phyloP scores from a whole-genome alignment of 2,329 filamentous ascomycete genomes.

The Colletotrichum sp. region DNA sequence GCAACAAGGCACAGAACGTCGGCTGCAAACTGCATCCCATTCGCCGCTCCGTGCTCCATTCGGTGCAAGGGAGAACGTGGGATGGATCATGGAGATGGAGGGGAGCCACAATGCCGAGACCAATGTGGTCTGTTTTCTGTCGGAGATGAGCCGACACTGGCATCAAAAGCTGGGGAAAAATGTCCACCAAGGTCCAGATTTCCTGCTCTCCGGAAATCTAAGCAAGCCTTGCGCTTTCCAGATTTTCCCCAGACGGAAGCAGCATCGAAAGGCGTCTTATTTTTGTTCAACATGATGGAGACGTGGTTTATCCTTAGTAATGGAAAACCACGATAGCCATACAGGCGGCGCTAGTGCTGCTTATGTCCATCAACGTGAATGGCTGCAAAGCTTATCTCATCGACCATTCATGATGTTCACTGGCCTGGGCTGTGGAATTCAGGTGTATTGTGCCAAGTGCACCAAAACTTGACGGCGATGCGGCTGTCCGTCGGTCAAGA shows the following conservation, averaged over 20 bases:
- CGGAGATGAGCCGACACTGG: neutral
- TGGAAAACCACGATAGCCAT: neutral
- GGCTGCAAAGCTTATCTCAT: slow-evolving; percentile 6
- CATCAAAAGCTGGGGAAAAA: neutral
- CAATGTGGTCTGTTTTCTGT: neutral
- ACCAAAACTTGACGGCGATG: neutral
- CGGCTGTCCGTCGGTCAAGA: neutral
- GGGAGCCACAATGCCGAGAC: neutral
- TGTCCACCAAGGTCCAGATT: neutral
- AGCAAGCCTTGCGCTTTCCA: neutral
- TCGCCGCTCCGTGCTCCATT: neutral
- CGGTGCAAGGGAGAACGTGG: neutral
- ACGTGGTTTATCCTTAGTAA: neutral
- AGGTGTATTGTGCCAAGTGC: neutral
- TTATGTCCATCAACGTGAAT: neutral
- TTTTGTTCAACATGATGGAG: neutral
- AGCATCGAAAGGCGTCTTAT: neutral
- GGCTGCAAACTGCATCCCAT: neutral
- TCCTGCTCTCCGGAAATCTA: neutral
- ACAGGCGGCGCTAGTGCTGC: neutral
- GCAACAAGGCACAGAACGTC: neutral
- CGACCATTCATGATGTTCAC: neutral
- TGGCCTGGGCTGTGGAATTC: neutral
- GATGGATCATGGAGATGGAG: neutral
- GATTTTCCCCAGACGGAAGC: neutral